phyloP scores from a whole-genome alignment of 2,329 filamentous ascomycete species.

The Monosporascus sp. region DNA sequence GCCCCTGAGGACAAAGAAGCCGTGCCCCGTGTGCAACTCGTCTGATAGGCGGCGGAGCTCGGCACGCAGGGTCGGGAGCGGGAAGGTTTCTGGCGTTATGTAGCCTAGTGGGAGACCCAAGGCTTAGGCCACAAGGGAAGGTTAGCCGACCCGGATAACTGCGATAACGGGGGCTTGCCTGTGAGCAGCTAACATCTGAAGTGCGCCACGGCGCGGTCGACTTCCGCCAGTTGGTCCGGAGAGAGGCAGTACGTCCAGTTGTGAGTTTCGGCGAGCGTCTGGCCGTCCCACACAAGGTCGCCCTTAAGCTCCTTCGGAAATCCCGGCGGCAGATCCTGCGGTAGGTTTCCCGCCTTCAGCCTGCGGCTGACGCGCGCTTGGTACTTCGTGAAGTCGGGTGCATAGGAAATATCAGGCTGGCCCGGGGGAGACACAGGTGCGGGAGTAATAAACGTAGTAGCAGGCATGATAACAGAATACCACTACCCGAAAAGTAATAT shows the following conservation, averaged over 20 bases:
- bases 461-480: slow-evolving; percentile 4
- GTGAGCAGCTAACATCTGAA: slow-evolving; percentile 31
- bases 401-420: slow-evolving; percentile 56
- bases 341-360: slow-evolving; percentile 33
- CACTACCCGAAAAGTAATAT: neutral
- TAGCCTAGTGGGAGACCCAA: slow-evolving; percentile 33
- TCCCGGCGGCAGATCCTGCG: slow-evolving; percentile 38
- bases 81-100: slow-evolving; percentile 47
- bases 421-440: slow-evolving; percentile 28
- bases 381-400: slow-evolving; percentile 49
- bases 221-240: slow-evolving; percentile 42
- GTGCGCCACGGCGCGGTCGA: slow-evolving; percentile 35
- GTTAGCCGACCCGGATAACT: neutral
- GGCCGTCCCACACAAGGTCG: slow-evolving; percentile 53
- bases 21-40: slow-evolving; percentile 52
- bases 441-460: slow-evolving; percentile 18
- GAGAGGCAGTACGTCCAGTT: slow-evolving; percentile 50
- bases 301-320: slow-evolving; percentile 46
- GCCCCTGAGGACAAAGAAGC: slow-evolving; percentile 58
- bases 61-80: slow-evolving; percentile 44
- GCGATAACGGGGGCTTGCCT: neutral
- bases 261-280: slow-evolving; percentile 39
- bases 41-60: slow-evolving; percentile 45
- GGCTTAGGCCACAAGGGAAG: slow-evolving; percentile 15
- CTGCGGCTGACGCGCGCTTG: slow-evolving; percentile 42